phyloP scores from a whole-genome alignment of 2,329 filamentous ascomycete genomes.

The Cladophialophora bantiana region DNA sequence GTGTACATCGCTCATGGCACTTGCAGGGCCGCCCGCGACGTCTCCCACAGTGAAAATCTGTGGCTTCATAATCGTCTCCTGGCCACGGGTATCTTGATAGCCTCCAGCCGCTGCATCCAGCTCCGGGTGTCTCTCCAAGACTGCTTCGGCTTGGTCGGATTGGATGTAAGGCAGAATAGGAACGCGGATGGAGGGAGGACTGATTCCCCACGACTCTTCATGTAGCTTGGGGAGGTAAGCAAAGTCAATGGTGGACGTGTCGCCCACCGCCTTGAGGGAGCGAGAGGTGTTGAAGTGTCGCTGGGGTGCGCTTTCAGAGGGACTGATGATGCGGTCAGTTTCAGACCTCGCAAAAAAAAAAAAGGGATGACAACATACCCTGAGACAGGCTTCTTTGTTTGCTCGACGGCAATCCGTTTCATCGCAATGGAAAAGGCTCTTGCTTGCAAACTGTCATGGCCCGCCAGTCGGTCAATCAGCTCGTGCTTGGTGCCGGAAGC shows the following conservation, averaged over 20 bases:
- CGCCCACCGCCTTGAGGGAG: slow-evolving; percentile 62
- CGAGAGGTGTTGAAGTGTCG: slow-evolving; percentile 70
- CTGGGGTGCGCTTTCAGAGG: slow-evolving; percentile 42
- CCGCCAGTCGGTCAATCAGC: slow-evolving; percentile 61
- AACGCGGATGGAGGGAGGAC: slow-evolving; percentile 52
- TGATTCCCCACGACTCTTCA: slow-evolving; percentile 45
- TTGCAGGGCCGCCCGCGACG: slow-evolving; percentile 50
- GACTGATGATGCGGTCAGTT: slow-evolving; percentile 30
- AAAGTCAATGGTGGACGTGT: slow-evolving; percentile 69
- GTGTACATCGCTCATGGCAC: slow-evolving; percentile 64
- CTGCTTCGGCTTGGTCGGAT: slow-evolving; percentile 43
- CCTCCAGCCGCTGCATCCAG: slow-evolving; percentile 41
- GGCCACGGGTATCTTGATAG: slow-evolving; percentile 38
- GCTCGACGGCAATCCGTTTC: slow-evolving; percentile 52
- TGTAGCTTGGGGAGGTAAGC: slow-evolving; percentile 63
- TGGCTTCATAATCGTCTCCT: slow-evolving; percentile 59
- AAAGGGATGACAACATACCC: slow-evolving; percentile 43
- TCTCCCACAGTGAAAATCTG: slow-evolving; percentile 58
- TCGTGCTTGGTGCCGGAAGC: slow-evolving; percentile 58
- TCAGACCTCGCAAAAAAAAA: not conserved
- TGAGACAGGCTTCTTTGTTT: slow-evolving; percentile 47
- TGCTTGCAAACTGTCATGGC: slow-evolving; percentile 60
- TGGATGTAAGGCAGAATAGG: slow-evolving; percentile 58
- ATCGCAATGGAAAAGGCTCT: slow-evolving; percentile 64
- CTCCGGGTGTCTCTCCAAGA: slow-evolving; percentile 37